Base-by-base conservation (phyloP, 164 flowering plant species). In the Chimonanthus praecox region DNA sequence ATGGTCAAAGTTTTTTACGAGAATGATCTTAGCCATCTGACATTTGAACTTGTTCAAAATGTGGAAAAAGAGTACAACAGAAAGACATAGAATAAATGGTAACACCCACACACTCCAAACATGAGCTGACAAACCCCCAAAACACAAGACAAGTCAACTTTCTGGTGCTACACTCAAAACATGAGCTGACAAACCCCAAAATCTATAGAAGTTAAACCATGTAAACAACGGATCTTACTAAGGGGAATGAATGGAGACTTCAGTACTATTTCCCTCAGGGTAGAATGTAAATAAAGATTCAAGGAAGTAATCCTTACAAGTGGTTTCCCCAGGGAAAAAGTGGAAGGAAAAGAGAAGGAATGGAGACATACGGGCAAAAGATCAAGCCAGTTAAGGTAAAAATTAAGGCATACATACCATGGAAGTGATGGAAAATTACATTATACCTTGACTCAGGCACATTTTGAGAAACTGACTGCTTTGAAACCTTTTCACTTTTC, bases 391-490 rank as follows among this genome's bases (percentile, higher is more conserved):
- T 6, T 6, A 61, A 61, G 20, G n/a, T 2, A 61, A 13, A 18
- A 61, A 13, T 16, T n/a, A 61, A 61, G 64, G 20, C 21, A 61
- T n/a, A n/a, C 15, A 61, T 61, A 16, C n/a, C 15, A 5, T 51
- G 16, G 4, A 51, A 51, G 58, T 10, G 58, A 51, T 51, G 9
- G 58, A 10, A 15, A 33, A 33, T 33, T 51, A 51, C 44, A 11
- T 58, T 20, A 13, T 85, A 95, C 99, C 99, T 91, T 48, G 92
- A 87, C 66, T 89, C 98, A 47, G 97, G 84, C 73, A 80, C 74
- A 70, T 5, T 66, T 58, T 84, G 87, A 73, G 89, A 50, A 46
- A 79, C 84, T 68, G 75, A 75, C 76, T 75, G 79, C 61, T 71
- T 82, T 48, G 79, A 75, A 79, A 47, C 71, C 63, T 64, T 81